Conservation (phyloP, 2,329 filamentous ascomycete genomes). For the Colletotrichum nymphaeae region DNA sequence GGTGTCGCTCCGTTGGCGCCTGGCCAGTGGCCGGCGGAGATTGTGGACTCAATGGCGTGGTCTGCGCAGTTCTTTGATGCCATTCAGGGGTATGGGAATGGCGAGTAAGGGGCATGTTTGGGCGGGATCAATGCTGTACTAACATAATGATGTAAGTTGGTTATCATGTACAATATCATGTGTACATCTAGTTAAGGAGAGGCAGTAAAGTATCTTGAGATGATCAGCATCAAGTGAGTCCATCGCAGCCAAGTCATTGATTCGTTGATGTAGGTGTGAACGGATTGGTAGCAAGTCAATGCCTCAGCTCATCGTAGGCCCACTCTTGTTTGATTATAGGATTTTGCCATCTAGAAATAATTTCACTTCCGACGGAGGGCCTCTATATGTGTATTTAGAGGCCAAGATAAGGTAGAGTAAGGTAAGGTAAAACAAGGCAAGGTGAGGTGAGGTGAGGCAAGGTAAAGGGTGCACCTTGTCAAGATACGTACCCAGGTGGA, state of each 20-base stretch:
- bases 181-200: neutral
- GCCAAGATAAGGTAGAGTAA: no score
- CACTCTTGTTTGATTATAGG: no score
- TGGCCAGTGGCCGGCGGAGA: slow-evolving; percentile 40
- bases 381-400: no score
- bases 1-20: neutral
- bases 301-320: no score
- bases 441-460: neutral
- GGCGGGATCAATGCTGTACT: neutral
- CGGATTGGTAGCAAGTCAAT: no score
- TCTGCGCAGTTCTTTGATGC: slow-evolving; percentile 41
- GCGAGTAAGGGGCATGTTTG: neutral
- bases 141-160: neutral
- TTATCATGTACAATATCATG: neutral
- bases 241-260: no score
- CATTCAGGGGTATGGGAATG: neutral
- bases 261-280: no score
- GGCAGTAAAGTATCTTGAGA: neutral
- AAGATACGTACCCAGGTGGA: neutral
- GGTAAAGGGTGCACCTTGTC: neutral
- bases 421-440: no score
- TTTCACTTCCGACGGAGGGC: no score
- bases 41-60: slow-evolving; percentile 44
- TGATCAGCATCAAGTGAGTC: neutral
- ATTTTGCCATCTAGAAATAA: no score